These are phyloP conservation scores for Conidiobolus incongruus DNA, from an alignment of 371 early-diverging fungal species.

Conservation along the genomic window DNA sequence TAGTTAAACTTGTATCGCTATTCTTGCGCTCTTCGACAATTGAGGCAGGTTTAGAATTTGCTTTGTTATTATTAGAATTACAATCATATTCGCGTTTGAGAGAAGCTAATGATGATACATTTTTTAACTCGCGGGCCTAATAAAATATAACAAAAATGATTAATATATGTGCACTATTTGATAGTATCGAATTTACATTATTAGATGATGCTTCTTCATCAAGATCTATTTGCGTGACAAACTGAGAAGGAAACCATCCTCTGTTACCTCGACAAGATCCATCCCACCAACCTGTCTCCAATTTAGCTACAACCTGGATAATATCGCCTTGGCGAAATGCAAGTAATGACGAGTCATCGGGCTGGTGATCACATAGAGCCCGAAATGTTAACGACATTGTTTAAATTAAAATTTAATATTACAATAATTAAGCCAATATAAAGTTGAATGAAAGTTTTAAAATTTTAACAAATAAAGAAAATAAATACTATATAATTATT, in stretches of 20 bases:
- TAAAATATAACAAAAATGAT: no score
- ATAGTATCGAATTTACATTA: background rate
- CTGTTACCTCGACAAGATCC: conserved; percentile 33
- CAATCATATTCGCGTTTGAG: no score
- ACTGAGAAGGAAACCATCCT: conserved; percentile 82
- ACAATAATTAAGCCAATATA: no score
- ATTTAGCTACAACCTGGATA: conserved; percentile 55
- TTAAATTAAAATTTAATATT: no score
- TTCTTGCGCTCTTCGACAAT: background rate
- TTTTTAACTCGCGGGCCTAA: no score
- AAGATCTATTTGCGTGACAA: conserved; percentile 15
- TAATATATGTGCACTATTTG: background rate
- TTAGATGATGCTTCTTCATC: conserved; percentile 1
- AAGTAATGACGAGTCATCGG: conserved; percentile 41
- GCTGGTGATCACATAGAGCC: conserved; percentile 61
- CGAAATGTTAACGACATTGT: no score
- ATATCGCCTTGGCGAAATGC: conserved; percentile 54
- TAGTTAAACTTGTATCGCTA: conserved; percentile 4
- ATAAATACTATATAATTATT: no score
- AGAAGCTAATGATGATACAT: no score
- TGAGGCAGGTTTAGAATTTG: no score
- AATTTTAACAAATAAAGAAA: no score
- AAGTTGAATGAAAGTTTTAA: no score
- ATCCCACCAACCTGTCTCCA: conserved; percentile 88
- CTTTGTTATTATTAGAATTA: no score